Evolutionary conservation across 2,329 filamentous ascomycete genomes (phyloP).

Genomic region (Aspergillus puulaauensis): DNA sequence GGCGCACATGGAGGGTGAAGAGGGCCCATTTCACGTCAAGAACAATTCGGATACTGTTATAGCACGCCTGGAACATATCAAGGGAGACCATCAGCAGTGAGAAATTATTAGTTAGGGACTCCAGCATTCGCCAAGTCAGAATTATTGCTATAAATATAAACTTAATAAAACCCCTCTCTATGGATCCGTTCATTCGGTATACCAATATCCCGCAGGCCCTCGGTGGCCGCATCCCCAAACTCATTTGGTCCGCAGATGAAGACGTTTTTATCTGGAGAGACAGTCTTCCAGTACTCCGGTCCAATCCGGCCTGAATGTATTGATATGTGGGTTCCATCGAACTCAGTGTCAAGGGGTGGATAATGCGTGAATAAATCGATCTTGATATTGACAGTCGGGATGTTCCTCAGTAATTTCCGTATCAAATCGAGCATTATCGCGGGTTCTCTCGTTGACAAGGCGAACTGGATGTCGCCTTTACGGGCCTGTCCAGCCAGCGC

Average conservation of each 20-base stretch:
- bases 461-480: background rate
- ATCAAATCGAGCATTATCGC: background rate
- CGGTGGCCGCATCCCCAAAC: conserved; percentile 20
- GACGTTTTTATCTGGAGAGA: conserved; percentile 10
- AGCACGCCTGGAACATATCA: too few relatives aligned
- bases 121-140: too few relatives aligned
- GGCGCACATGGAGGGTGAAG: too few relatives aligned
- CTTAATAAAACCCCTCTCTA: conserved; percentile 1
- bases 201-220: conserved; percentile 14
- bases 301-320: background rate
- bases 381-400: background rate
- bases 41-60: too few relatives aligned
- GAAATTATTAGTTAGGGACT: too few relatives aligned
- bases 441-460: background rate
- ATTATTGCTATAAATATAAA: too few relatives aligned
- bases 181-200: background rate
- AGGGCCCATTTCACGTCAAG: too few relatives aligned
- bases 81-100: too few relatives aligned
- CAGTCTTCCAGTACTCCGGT: conserved; percentile 9
- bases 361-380: background rate
- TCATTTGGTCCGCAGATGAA: conserved; percentile 23
- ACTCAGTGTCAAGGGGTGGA: too few relatives aligned
- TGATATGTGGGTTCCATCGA: background rate
- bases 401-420: background rate
- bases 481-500: background rate